Evolutionary conservation across 2,329 filamentous ascomycete species (phyloP), one percentile per base, ranked within the genome.

Genomic region (Macrophomina phaseolina): DNA sequence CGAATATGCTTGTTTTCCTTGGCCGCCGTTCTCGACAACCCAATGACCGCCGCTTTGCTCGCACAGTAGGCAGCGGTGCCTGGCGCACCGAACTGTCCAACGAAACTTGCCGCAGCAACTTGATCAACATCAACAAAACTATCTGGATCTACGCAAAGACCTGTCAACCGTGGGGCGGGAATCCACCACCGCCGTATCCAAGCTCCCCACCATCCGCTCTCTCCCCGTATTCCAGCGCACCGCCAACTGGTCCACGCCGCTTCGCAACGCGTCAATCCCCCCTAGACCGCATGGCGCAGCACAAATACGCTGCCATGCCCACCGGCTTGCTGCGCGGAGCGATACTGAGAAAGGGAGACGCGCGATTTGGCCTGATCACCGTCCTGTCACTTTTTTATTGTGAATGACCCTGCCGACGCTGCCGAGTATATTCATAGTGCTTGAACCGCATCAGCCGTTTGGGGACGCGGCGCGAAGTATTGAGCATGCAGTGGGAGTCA

Each of bases 371-470:
- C 70, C 69, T 45, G 69, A 73, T 38, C 69, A 72, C 16, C 65
- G 69, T 5, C 70, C 71, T 7, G 63, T 64, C 23, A 75, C 74
- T 1, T 76, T 71, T 60, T 69, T 18, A 18, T 77, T 7, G 75
- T 18, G 74, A 0, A 60, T 77, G 6, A 72, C 72, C 8, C 68
- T 73, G 3, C 70, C 70, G 4, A 69, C 65, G 3, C 73, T 78
- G 45, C 75, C 75, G n/a, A 77, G 76, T 61, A 72, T 73, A 68
- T 74, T 75, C 68, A 80, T 81, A 79, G 73, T 81, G 8, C 76
- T 81, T 73, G 80, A 80, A 0, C 81, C 81, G 0, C 79, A 82
- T 55, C 80, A 82, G 65, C 78, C 77, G 70, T 81, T 81, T 67
- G 80, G 81, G 7, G 82, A 83, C 45, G 78, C 79, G 8, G 78